A percentile compares a stretch with the other conserved stretches of the same genome.
Evolutionary conservation across 805 yeast genomes (phyloP).

Genomic region (Metschnikowia chrysomelidarum): DNA sequence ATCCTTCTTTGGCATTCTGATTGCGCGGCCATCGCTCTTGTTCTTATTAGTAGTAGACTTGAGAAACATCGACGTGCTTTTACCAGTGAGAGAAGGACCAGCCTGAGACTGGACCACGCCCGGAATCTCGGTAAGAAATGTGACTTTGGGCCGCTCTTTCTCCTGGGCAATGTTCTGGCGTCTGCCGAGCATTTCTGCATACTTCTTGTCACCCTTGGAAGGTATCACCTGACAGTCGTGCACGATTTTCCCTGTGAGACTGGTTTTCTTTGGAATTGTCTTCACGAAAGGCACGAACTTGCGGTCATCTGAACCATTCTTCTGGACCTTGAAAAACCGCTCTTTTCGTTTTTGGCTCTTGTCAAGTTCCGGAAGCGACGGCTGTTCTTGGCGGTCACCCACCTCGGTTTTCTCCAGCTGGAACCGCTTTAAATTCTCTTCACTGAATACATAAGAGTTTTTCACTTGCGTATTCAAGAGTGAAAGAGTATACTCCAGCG

Average conservation of each 20-base stretch:
- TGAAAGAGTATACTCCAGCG: constrained; percentile 79
- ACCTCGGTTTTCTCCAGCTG: constrained; percentile 49
- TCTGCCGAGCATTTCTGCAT: constrained; percentile 55
- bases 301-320: constrained; percentile 27
- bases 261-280: constrained; percentile 86
- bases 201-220: constrained; percentile 67
- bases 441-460: constrained; percentile 86
- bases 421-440: constrained; percentile 51
- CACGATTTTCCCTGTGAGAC: constrained; percentile 79
- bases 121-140: constrained; percentile 73
- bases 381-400: constrained; percentile 52
- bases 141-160: constrained; percentile 59
- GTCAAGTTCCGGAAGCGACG: constrained; percentile 38
- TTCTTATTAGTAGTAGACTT: constrained; percentile 46
- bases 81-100: constrained; percentile 73
- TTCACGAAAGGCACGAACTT: constrained; percentile 76
- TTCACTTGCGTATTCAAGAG: constrained; percentile 76
- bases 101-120: constrained; percentile 87
- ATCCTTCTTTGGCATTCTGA: constrained; percentile 91
- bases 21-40: constrained; percentile 74
- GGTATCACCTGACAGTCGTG: constrained; percentile 93
- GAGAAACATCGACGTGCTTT: constrained; percentile 68
- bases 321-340: constrained; percentile 31
- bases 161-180: constrained; percentile 41
- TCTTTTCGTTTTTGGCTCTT: constrained; percentile 15